Conservation (phyloP, 2,329 filamentous ascomycete species). For the Rhinocladiella mackenziei region DNA sequence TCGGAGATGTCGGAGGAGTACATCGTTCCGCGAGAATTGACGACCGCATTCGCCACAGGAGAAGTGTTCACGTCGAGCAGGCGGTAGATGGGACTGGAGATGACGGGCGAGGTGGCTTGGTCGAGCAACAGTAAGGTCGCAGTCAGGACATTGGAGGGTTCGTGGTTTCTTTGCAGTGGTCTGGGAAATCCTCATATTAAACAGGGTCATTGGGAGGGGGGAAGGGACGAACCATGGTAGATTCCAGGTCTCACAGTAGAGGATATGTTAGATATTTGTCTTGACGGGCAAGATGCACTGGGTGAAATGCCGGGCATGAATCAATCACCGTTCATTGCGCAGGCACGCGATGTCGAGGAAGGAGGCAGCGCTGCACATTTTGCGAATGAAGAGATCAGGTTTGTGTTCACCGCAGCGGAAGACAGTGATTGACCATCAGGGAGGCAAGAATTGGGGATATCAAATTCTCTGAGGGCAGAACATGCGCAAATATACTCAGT, state of each 20-base stretch:
- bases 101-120: slow-evolving; percentile 24
- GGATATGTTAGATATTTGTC: not conserved
- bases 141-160: slow-evolving; percentile 20
- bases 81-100: slow-evolving; percentile 22
- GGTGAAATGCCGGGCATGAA: not conserved
- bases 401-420: no score
- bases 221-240: not conserved
- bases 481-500: no score
- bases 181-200: not conserved
- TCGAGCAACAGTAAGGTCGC: slow-evolving; percentile 19
- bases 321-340: not conserved
- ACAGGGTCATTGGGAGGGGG: not conserved
- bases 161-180: slow-evolving; percentile 12
- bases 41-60: slow-evolving; percentile 20
- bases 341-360: not conserved
- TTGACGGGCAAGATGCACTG: not conserved
- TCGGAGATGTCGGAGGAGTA: slow-evolving; percentile 21
- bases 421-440: no score
- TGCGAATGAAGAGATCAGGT: no score
- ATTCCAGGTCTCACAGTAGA: not conserved
- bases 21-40: slow-evolving; percentile 23
- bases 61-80: slow-evolving; percentile 19
- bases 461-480: no score
- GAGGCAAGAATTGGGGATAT: no score
- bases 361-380: no score